Evolutionary conservation across 805 yeast genomes (phyloP), one percentile per base, ranked within the genome.

Genomic region (Saccharomycopsis javanensis): DNA sequence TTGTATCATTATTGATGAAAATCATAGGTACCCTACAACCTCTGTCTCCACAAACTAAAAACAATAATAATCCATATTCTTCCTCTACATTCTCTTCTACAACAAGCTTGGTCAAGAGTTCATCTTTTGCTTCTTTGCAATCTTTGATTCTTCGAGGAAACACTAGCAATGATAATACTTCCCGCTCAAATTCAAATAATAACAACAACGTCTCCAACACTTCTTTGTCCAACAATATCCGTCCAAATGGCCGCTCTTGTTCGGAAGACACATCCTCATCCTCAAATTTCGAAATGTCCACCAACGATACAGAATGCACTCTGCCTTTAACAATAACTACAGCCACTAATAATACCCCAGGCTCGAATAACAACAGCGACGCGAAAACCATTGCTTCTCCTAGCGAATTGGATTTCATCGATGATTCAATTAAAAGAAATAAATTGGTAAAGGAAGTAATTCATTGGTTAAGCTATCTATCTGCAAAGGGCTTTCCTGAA

Each of bases 401-500:
- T 11, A 42, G 15, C 28, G 48, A 42, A 11, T 11, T 42, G 11
- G 15, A 42, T 35, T 42, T 42, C 11, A 28, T 42, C 6, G 48
- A 42, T 11, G 48, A 42, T 42, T 42, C 48, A 15, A 28, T 54
- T 11, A 30, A 57, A 20, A 51, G 53, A 28, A 72, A 72, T 42
- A 79, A 80, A 50, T 79, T 87, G 56, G 72, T 89, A 37, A 84
- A 85, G 64, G 97, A 94, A 67, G 92, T 96, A 0, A 74, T 79
- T 23, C 74, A 75, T 57, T 85, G 86, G 63, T 75, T 90, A 61
- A 82, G 80, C 62, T 80, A 80, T 62, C 76, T 91, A 51, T 74
- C 89, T n/a, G 89, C 86, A 56, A 83, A 85, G 61, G 95, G 96
- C 5, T 85, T 83, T 64, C 77, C 85, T 1, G 96, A 91, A 55